Evolutionary conservation across 2,329 filamentous ascomycete genomes (phyloP).

Genomic region (Aspergillus fumigatiaffinis): DNA sequence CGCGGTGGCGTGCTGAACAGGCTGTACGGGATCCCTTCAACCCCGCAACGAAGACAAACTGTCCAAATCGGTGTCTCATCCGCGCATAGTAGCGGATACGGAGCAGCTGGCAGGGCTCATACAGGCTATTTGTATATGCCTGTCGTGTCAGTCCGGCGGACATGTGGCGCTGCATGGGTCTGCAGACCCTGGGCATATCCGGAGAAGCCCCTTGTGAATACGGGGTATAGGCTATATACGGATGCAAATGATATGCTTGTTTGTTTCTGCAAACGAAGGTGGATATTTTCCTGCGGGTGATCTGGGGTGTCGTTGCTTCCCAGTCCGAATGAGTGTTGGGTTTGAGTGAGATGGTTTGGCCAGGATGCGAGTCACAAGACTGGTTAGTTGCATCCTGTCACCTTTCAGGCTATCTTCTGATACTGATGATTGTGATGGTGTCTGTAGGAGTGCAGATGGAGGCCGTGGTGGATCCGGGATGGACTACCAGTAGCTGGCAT

Average conservation of each 20-base stretch:
- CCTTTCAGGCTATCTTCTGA: neutral
- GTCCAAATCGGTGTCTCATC: constrained; percentile 8
- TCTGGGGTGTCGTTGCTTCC: constrained; percentile 8
- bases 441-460: constrained; percentile 14
- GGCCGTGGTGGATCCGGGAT: constrained; percentile 13
- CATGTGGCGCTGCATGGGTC: constrained; percentile 16
- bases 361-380: constrained; percentile 10
- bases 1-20: constrained; percentile 11
- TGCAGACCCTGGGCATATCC: constrained; percentile 8
- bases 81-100: constrained; percentile 10
- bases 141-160: constrained; percentile 2
- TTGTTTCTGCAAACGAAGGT: constrained; percentile 8
- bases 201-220: constrained; percentile 12
- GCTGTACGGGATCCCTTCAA: constrained; percentile 11
- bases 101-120: constrained; percentile 12
- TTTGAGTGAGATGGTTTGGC: constrained; percentile 14
- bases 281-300: constrained; percentile 6
- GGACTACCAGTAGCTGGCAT: constrained; percentile 9
- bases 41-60: constrained; percentile 6
- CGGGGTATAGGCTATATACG: constrained; percentile 14
- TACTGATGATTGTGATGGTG: neutral
- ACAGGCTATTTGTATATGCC: constrained; percentile 16
- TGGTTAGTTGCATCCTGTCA: neutral
- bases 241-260: constrained; percentile 13
- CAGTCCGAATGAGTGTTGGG: constrained; percentile 14